These are phyloP conservation scores for Cryptococcus floricola DNA, from an alignment of 1,284 basidiomycete genomes.

Conservation along the genomic window DNA sequence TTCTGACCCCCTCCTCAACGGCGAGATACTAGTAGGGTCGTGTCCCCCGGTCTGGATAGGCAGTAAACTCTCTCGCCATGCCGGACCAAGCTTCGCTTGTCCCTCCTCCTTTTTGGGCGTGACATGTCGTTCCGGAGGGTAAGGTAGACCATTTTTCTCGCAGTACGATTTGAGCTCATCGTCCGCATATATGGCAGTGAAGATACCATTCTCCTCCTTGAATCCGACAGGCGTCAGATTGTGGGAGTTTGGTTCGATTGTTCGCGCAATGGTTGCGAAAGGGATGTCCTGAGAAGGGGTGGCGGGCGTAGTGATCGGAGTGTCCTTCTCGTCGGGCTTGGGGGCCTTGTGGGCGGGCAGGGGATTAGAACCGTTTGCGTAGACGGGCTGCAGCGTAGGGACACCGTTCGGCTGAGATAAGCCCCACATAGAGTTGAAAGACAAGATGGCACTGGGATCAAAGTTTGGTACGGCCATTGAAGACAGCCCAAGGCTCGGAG, in stretches of 20 bases:
- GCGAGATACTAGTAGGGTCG: neutral
- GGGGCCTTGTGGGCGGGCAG: too few species aligned
- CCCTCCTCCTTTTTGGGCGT: neutral
- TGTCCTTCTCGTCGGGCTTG: too few species aligned
- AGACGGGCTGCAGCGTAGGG: too few species aligned
- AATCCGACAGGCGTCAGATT: slow-evolving; percentile 8
- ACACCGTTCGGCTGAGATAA: too few species aligned
- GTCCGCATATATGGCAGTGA: slow-evolving; percentile 26
- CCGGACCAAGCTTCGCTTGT: neutral
- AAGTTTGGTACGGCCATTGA: too few species aligned
- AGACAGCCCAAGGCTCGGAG: too few species aligned
- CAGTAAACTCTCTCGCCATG: neutral
- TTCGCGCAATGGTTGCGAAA: neutral
- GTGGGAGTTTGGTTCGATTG: neutral
- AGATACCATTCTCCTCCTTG: slow-evolving; percentile 22
- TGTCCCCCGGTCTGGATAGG: slow-evolving; percentile 15
- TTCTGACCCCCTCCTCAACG: neutral
- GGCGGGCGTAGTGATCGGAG: neutral
- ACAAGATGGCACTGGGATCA: too few species aligned
- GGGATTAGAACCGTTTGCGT: too few species aligned
- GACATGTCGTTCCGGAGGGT: neutral
- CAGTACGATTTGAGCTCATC: slow-evolving; percentile 24
- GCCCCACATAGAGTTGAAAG: too few species aligned
- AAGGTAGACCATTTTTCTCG: slow-evolving; percentile 13
- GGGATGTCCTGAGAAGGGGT: neutral